Evolutionary conservation across 1,139 yeast species (phyloP).

Genomic region (Geotrichum aggregatum): DNA sequence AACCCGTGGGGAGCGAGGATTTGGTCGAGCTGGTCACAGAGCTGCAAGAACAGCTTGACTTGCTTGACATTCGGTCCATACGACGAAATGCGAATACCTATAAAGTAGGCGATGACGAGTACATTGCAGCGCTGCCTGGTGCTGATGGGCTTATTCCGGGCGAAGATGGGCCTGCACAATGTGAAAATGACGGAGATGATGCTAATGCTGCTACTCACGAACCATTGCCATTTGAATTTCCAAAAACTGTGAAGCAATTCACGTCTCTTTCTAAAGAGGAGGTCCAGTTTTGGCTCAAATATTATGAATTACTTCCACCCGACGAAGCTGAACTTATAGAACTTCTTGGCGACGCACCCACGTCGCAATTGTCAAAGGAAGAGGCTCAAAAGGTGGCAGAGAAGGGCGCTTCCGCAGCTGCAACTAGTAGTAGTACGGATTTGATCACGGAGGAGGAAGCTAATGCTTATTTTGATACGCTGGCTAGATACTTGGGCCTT

Average conservation of each 20-base stretch:
- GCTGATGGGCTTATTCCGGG: constrained; percentile 68
- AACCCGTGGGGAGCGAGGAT: constrained; percentile 72
- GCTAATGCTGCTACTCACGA: neutral
- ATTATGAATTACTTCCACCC: constrained; percentile 51
- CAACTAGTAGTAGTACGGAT: neutral
- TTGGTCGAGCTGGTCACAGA: constrained; percentile 81
- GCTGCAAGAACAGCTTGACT: constrained; percentile 77
- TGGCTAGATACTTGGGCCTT: constrained; percentile 67
- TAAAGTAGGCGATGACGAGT: constrained; percentile 40
- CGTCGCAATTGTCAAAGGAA: too few relatives aligned
- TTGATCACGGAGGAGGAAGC: constrained; percentile 43
- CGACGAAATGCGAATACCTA: constrained; percentile 36
- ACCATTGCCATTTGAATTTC: constrained; percentile 45
- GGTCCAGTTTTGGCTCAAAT: constrained; percentile 55
- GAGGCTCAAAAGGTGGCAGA: neutral
- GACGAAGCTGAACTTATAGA: constrained; percentile 35
- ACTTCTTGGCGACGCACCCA: constrained; percentile 33
- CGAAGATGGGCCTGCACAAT: too few relatives aligned
- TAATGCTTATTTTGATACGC: constrained; percentile 53
- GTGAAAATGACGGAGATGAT: constrained; percentile 34
- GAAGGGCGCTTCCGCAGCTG: constrained; percentile 37
- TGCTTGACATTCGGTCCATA: constrained; percentile 39
- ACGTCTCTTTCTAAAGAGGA: constrained; percentile 43
- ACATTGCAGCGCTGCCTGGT: constrained; percentile 55
- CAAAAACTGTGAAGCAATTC: constrained; percentile 57